A percentile compares a stretch with the other conserved stretches of the same genome.
phyloP scores from a whole-genome alignment of 2,329 filamentous ascomycete genomes.

The Talaromyces sp. region DNA sequence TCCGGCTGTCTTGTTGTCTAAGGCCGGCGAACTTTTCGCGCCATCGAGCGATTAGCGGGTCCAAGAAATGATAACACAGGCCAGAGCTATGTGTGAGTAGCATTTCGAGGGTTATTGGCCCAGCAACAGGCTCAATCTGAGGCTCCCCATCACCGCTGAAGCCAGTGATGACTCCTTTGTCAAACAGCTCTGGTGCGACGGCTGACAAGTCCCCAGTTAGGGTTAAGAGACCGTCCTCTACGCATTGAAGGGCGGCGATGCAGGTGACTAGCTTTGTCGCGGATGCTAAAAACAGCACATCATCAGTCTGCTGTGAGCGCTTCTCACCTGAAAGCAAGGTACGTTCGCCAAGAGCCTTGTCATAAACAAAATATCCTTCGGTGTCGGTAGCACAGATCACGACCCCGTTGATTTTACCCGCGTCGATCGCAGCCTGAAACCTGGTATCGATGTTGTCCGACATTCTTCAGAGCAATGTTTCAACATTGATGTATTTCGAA shows the following conservation, averaged over 20 bases:
- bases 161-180: constrained; percentile 44
- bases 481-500: not conserved
- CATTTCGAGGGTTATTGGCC: constrained; percentile 45
- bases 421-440: constrained; percentile 37
- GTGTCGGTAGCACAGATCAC: constrained; percentile 38
- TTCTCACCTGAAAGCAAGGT: constrained; percentile 38
- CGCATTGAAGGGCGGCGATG: constrained; percentile 50
- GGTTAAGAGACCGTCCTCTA: constrained; percentile 46
- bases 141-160: constrained; percentile 39
- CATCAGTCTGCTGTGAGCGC: constrained; percentile 30
- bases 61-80: constrained; percentile 39
- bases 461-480: constrained; percentile 6
- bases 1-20: constrained; percentile 8
- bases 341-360: constrained; percentile 35
- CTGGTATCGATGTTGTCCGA: constrained; percentile 30
- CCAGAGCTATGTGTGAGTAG: constrained; percentile 51
- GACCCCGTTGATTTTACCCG: constrained; percentile 40
- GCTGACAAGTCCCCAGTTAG: constrained; percentile 43
- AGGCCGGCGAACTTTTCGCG: constrained; percentile 22
- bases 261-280: constrained; percentile 45
- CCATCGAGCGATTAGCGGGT: constrained; percentile 33
- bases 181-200: constrained; percentile 44
- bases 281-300: constrained; percentile 18
- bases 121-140: constrained; percentile 24
- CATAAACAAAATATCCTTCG: constrained; percentile 35